These are phyloP conservation scores for Aschersonia sp. DNA, from an alignment of 2,329 filamentous ascomycete genomes.

Conservation along the genomic window DNA sequence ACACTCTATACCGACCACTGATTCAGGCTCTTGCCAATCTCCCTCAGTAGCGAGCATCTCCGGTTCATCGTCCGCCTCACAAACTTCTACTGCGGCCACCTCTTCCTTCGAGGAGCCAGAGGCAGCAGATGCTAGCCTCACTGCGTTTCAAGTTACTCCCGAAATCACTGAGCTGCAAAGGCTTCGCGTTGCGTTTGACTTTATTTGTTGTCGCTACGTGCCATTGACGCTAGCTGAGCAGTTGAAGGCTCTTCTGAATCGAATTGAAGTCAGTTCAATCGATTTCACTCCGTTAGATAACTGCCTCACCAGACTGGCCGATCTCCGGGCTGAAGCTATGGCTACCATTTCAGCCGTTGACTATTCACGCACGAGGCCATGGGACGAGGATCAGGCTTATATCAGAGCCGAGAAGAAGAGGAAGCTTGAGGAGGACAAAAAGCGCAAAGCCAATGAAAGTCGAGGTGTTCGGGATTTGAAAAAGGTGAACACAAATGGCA, in stretches of 20 bases:
- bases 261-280: slow-evolving; percentile 18
- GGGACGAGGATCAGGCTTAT: slow-evolving; percentile 54
- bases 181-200: slow-evolving; percentile 47
- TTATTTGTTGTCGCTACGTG: slow-evolving; percentile 50
- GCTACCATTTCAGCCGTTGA: slow-evolving; percentile 54
- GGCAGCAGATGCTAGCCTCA: slow-evolving; percentile 17
- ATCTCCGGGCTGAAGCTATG: slow-evolving; percentile 56
- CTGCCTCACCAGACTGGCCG: slow-evolving; percentile 52
- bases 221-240: slow-evolving; percentile 24
- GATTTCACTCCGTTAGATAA: slow-evolving; percentile 59
- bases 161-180: slow-evolving; percentile 46
- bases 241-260: slow-evolving; percentile 25
- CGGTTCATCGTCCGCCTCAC: slow-evolving; percentile 20
- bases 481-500: slow-evolving; percentile 82
- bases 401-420: slow-evolving; percentile 65
- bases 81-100: slow-evolving; percentile 30
- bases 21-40: slow-evolving; percentile 26
- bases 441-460: slow-evolving; percentile 61
- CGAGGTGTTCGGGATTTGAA: slow-evolving; percentile 65
- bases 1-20: slow-evolving; percentile 8
- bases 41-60: slow-evolving; percentile 21
- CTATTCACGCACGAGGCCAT: slow-evolving; percentile 53
- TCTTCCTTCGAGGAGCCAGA: slow-evolving; percentile 22
- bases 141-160: slow-evolving; percentile 29
- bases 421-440: slow-evolving; percentile 80